Conservation (phyloP, 345 rosid genomes). For the Salix brachista region DNA sequence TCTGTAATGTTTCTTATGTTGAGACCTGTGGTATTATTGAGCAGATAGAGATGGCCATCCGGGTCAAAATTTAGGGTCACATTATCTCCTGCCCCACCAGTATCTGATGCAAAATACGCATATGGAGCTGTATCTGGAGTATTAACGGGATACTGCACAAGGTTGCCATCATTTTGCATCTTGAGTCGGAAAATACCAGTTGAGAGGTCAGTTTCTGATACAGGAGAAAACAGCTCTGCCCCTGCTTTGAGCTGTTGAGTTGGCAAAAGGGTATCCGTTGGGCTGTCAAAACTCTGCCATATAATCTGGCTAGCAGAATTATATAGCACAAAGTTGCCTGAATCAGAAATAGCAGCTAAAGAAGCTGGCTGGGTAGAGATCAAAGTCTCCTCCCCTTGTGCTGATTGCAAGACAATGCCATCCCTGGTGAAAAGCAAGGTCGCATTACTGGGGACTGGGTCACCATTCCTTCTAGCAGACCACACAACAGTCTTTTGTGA, state of each 20-base stretch:
- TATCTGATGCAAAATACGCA: conserved; percentile 3
- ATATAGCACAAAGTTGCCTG: conserved; percentile 22
- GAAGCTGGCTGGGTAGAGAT: background rate
- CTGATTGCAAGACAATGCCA: conserved; percentile 7
- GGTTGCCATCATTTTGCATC: conserved; percentile 29
- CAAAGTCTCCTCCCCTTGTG: background rate
- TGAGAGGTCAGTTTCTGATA: conserved; percentile 10
- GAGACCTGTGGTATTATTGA: background rate
- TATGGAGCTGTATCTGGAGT: background rate
- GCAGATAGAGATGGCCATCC: conserved; percentile 20
- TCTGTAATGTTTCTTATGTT: background rate
- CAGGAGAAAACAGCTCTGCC: conserved; percentile 4
- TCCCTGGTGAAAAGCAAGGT: conserved; percentile 4
- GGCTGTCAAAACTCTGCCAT: conserved; percentile 19
- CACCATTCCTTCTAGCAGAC: conserved; percentile 15
- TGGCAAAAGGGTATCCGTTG: conserved; percentile 20
- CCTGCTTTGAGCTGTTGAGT: conserved; percentile 14
- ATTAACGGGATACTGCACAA: conserved; percentile 24
- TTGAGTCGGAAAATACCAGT: conserved; percentile 8
- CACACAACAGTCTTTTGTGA: conserved; percentile 9
- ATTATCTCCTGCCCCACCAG: background rate
- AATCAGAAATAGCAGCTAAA: conserved; percentile 19
- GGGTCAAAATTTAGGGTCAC: conserved; percentile 16
- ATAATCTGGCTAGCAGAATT: background rate
- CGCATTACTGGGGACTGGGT: conserved; percentile 8